These are phyloP conservation scores for Colletotrichum liaoningense DNA, from an alignment of 2,329 filamentous ascomycete species.

Conservation along the genomic window DNA sequence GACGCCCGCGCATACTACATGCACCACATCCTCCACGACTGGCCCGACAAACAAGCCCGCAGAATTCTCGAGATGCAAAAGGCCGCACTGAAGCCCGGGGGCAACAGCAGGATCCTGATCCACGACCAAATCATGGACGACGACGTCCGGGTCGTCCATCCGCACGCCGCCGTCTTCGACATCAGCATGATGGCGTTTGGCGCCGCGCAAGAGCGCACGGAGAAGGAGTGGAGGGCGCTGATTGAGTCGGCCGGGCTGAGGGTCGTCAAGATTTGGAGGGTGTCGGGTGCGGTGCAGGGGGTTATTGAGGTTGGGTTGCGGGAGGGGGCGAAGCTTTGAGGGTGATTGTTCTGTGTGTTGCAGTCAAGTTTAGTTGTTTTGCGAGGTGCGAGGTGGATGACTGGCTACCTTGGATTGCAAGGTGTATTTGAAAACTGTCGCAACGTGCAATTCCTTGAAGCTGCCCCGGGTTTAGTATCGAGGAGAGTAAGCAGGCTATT, in stretches of 20 bases:
- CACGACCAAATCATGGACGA: constrained; percentile 51
- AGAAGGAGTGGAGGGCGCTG: constrained; percentile 17
- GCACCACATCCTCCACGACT: constrained; percentile 68
- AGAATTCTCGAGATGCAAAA: constrained; percentile 54
- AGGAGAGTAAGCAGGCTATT: too few relatives aligned
- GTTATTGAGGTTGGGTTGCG: constrained; percentile 9
- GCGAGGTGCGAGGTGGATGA: too few relatives aligned
- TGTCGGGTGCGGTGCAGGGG: background rate
- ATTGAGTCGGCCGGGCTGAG: constrained; percentile 9
- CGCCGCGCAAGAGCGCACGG: constrained; percentile 7
- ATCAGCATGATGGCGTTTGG: constrained; percentile 13
- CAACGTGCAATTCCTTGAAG: too few relatives aligned
- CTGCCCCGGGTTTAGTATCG: too few relatives aligned
- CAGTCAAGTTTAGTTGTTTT: too few relatives aligned
- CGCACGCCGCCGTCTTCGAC: constrained; percentile 10
- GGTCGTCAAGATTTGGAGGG: constrained; percentile 23
- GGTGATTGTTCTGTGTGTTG: too few relatives aligned
- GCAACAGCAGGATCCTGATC: constrained; percentile 50
- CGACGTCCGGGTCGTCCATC: constrained; percentile 36
- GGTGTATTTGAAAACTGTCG: too few relatives aligned
- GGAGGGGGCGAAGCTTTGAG: constrained; percentile 45
- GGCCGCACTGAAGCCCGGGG: constrained; percentile 53
- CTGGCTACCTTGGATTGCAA: rapidly evolving
- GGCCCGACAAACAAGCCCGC: constrained; percentile 57
- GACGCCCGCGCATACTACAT: constrained; percentile 62